phyloP scores from a whole-genome alignment of 176 grass and related monocot species.

The Stipa capillata region DNA sequence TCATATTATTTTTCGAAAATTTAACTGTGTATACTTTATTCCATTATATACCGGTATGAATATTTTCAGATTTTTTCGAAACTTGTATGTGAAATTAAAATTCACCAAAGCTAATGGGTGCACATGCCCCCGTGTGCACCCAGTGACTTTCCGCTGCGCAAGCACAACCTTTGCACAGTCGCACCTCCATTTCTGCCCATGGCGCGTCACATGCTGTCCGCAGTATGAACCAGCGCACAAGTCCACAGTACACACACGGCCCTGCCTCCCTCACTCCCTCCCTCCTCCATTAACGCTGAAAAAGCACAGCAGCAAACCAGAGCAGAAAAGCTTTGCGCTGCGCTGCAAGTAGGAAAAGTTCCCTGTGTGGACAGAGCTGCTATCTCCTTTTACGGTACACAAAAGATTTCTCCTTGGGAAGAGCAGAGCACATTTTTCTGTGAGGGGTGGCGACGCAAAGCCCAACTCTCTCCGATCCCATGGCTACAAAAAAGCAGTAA shows the following conservation, averaged over 20 bases:
- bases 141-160: too few species aligned
- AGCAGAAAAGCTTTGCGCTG: conserved; percentile 21
- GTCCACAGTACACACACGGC: background rate
- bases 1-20: too few species aligned
- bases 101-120: too few species aligned
- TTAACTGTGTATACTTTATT: too few species aligned
- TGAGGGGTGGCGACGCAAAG: background rate
- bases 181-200: background rate
- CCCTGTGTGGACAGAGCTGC: background rate
- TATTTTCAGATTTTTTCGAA: too few species aligned
- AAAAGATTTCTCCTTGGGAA: conserved; percentile 32
- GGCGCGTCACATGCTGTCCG: background rate
- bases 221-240: background rate
- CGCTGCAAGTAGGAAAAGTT: background rate
- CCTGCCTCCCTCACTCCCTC: too few species aligned
- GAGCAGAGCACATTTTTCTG: background rate
- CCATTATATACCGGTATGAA: too few species aligned
- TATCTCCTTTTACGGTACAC: conserved; percentile 9
- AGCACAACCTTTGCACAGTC: background rate
- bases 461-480: conserved; percentile 24
- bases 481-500: background rate
- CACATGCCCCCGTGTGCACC: too few species aligned
- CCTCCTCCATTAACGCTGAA: conserved; percentile 6
- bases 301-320: conserved; percentile 15
- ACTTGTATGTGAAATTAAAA: too few species aligned